These are phyloP conservation scores for Begonia masoniana DNA, from an alignment of 306 rosid genomes.

Conservation along the genomic window DNA sequence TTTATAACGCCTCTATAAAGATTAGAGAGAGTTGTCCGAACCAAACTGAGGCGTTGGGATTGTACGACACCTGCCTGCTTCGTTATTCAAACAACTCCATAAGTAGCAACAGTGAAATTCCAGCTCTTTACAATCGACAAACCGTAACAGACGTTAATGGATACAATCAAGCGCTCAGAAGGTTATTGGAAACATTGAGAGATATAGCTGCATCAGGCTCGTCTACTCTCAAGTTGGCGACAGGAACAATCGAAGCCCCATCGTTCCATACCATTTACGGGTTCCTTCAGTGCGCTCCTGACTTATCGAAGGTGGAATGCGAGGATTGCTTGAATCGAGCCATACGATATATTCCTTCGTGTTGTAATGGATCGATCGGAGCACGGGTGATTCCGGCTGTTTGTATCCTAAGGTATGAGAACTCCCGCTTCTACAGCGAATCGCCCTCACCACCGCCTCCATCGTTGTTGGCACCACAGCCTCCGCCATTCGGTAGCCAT, in stretches of 20 bases:
- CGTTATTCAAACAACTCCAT: conserved; percentile 28
- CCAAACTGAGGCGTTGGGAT: conserved; percentile 28
- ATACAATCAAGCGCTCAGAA: neutral
- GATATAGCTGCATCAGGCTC: neutral
- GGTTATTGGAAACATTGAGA: neutral
- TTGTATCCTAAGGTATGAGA: conserved; percentile 1
- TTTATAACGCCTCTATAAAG: conserved; percentile 16
- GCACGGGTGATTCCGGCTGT: neutral
- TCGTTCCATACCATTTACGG: conserved; percentile 1
- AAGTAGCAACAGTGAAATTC: neutral
- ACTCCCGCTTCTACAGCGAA: neutral
- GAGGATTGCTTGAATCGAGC: neutral
- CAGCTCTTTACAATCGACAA: too few species aligned
- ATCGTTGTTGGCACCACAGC: neutral
- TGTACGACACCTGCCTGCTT: conserved; percentile 31
- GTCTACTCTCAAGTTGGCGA: neutral
- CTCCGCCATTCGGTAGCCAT: too few species aligned
- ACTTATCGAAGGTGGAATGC: conserved; percentile 7
- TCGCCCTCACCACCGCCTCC: conserved; percentile 3
- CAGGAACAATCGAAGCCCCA: neutral
- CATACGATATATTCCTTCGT: neutral
- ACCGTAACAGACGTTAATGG: neutral
- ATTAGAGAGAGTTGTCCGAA: conserved; percentile 15
- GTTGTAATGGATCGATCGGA: conserved; percentile 7
- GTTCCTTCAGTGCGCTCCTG: conserved; percentile 20